Conservation (phyloP, 2,329 filamentous ascomycete genomes). For the Xylariales sp. region DNA sequence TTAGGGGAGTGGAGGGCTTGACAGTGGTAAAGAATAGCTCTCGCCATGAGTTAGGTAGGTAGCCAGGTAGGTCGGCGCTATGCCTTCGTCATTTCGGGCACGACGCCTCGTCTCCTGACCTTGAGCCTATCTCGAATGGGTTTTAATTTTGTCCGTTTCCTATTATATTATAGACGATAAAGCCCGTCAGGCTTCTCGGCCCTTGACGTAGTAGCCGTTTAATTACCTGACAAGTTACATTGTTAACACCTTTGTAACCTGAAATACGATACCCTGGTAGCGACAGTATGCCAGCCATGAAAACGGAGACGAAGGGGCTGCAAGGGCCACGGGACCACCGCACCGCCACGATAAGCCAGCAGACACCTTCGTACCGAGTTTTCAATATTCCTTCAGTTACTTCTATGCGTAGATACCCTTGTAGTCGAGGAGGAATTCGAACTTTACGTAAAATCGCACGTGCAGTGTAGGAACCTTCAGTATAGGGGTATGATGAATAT, state of each 20-base stretch:
- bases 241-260: background rate
- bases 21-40: slow-evolving; percentile 26
- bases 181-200: slow-evolving; percentile 7
- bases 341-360: too few relatives aligned
- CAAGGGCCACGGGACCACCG: too few relatives aligned
- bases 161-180: slow-evolving; percentile 12
- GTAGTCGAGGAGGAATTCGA: too few relatives aligned
- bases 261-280: too few relatives aligned
- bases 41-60: slow-evolving; percentile 19
- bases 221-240: slow-evolving; percentile 17
- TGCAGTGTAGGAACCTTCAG: too few relatives aligned
- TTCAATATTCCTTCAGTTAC: background rate
- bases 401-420: too few relatives aligned
- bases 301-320: too few relatives aligned
- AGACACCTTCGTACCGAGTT: too few relatives aligned
- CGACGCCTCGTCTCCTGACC: slow-evolving; percentile 16
- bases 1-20: slow-evolving; percentile 64
- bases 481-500: too few relatives aligned
- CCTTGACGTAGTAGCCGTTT: slow-evolving; percentile 13
- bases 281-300: too few relatives aligned
- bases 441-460: too few relatives aligned
- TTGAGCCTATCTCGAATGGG: slow-evolving; percentile 24
- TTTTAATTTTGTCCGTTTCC: slow-evolving; percentile 1
- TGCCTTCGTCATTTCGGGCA: slow-evolving; percentile 18
- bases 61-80: slow-evolving; percentile 19